A percentile compares a stretch with the other conserved stretches of the same genome.
Evolutionary conservation across 2,329 filamentous ascomycete genomes (phyloP).

Genomic region (Arthroderma uncinatum): DNA sequence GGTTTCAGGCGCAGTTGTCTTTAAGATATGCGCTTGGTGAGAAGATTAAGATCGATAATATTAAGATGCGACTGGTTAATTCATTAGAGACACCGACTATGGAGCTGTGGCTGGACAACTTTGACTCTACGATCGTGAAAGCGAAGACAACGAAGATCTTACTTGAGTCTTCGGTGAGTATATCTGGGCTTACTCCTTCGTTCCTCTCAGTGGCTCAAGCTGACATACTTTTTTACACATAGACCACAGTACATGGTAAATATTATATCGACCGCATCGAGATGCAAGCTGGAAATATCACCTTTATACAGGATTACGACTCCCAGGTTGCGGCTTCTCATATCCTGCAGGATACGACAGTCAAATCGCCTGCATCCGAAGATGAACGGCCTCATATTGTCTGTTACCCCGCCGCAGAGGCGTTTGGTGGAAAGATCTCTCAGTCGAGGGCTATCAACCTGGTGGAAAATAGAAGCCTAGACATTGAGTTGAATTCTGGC

Average conservation of each 20-base stretch:
- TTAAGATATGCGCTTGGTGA: conserved; percentile 64
- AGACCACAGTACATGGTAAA: conserved; percentile 47
- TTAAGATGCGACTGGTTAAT: conserved; percentile 53
- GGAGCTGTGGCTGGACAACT: conserved; percentile 55
- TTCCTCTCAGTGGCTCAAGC: background rate
- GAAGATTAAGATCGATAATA: conserved; percentile 53
- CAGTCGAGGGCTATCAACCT: conserved; percentile 64
- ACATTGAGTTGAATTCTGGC: conserved; percentile 61
- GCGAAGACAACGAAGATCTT: conserved; percentile 45
- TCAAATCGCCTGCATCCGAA: conserved; percentile 17
- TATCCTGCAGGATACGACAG: conserved; percentile 25
- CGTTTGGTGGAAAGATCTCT: conserved; percentile 57
- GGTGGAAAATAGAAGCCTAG: conserved; percentile 64
- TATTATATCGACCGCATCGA: conserved; percentile 66
- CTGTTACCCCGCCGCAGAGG: conserved; percentile 59
- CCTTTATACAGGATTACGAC: conserved; percentile 26
- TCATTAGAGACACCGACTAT: conserved; percentile 45
- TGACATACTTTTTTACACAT: conserved; percentile 9
- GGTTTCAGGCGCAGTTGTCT: conserved; percentile 58
- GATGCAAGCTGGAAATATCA: conserved; percentile 38
- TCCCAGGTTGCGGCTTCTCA: conserved; percentile 22
- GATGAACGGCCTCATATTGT: conserved; percentile 52
- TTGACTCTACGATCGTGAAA: conserved; percentile 38
- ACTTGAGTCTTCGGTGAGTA: conserved; percentile 39
- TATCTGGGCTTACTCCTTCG: background rate